Conservation (phyloP, 192 early-diverging fungal genomes). For the Anaeromyces robustus region DNA sequence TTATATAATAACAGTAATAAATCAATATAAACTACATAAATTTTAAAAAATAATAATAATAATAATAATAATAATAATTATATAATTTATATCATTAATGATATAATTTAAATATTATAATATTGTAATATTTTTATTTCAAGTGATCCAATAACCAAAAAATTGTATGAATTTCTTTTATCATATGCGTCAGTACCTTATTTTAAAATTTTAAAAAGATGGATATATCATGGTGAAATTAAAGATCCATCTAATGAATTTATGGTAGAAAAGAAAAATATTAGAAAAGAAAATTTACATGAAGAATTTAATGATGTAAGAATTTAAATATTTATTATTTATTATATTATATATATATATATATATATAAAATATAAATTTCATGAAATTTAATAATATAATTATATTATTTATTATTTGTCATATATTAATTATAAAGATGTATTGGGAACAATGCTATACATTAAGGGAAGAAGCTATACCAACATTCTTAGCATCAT, state of each 20-base stretch:
- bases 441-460: conserved; percentile 72
- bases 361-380: too few relatives aligned
- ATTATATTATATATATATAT: too few relatives aligned
- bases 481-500: conserved; percentile 63
- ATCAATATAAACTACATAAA: too few relatives aligned
- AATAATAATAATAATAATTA: too few relatives aligned
- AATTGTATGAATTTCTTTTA: conserved; percentile 65
- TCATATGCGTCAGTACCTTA: conserved; percentile 67
- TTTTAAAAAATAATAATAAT: too few relatives aligned
- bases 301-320: conserved; percentile 39
- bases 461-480: conserved; percentile 41
- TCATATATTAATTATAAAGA: conserved; percentile 25
- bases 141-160: conserved; percentile 55
- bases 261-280: conserved; percentile 41
- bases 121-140: not conserved
- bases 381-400: too few relatives aligned
- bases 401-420: too few relatives aligned
- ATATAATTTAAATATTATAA: too few relatives aligned
- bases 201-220: conserved; percentile 59
- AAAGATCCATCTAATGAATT: conserved; percentile 82
- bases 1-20: too few relatives aligned
- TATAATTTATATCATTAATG: too few relatives aligned
- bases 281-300: conserved; percentile 25
- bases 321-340: too few relatives aligned
- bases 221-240: conserved; percentile 83